Percentiles rank a stretch among this genome's conserved stretches.
These are phyloP conservation scores for Phytophthora idaei DNA, from an alignment of 352 stramenopile genomes.

Conservation along the genomic window DNA sequence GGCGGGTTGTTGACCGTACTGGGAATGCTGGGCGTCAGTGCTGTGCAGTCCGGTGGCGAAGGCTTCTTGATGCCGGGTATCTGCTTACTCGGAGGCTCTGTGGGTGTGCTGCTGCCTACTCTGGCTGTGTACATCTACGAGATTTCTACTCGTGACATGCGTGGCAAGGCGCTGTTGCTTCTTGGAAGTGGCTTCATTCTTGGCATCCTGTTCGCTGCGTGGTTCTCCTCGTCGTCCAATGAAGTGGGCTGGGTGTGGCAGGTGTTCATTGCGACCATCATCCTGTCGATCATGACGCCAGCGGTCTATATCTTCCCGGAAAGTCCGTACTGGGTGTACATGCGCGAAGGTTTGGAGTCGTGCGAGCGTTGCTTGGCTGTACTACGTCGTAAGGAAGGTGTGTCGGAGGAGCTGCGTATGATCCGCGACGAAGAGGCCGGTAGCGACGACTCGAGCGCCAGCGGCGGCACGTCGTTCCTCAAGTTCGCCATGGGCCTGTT, in stretches of 20 bases:
- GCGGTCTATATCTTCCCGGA: slow-evolving; percentile 88
- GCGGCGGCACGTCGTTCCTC: slow-evolving; percentile 43
- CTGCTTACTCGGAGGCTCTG: slow-evolving; percentile 54
- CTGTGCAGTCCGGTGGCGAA: slow-evolving; percentile 56
- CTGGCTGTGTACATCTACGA: slow-evolving; percentile 88
- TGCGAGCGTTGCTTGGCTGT: slow-evolving; percentile 75
- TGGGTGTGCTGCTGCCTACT: slow-evolving; percentile 75
- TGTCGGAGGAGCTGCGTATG: slow-evolving; percentile 74
- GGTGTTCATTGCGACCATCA: slow-evolving; percentile 78
- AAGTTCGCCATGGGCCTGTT: slow-evolving; percentile 76
- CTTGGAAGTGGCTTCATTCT: slow-evolving; percentile 74
- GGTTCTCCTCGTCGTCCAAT: slow-evolving; percentile 73
- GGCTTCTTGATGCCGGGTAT: slow-evolving; percentile 71
- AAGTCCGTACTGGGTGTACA: slow-evolving; percentile 86
- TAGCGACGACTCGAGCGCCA: slow-evolving; percentile 36
- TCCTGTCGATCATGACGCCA: slow-evolving; percentile 82
- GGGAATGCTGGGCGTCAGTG: slow-evolving; percentile 73
- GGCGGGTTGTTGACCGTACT: slow-evolving; percentile 70
- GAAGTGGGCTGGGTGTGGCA: slow-evolving; percentile 87
- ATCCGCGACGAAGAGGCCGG: slow-evolving; percentile 76
- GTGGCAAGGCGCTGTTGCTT: slow-evolving; percentile 78
- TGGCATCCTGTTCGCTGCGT: slow-evolving; percentile 64
- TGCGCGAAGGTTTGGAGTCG: slow-evolving; percentile 74
- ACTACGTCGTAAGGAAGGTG: slow-evolving; percentile 76
- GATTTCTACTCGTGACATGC: slow-evolving; percentile 85